phyloP scores from a whole-genome alignment of 1,284 basidiomycete genomes.

The Ustilago curta region DNA sequence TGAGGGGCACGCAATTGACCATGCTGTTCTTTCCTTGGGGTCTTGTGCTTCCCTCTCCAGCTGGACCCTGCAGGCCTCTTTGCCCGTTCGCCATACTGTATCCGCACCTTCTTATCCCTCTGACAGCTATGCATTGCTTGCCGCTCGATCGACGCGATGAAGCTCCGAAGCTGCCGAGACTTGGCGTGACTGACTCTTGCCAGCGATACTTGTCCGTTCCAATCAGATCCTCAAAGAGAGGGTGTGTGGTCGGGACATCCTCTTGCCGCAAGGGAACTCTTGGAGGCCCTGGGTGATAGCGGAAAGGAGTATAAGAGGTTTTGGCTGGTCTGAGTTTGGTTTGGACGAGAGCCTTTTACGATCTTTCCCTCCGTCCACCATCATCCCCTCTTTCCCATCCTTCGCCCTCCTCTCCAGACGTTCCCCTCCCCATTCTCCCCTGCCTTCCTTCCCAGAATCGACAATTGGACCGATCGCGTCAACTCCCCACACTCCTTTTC shows the following conservation, averaged over 20 bases:
- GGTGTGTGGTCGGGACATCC: no score
- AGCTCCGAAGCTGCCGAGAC: conserved; percentile 5
- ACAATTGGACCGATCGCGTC: conserved; percentile 6
- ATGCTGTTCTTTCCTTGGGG: conserved; percentile 6
- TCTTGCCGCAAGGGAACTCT: neutral
- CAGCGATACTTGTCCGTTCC: conserved; percentile 1
- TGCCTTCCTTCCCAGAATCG: conserved; percentile 1
- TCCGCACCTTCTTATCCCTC: neutral
- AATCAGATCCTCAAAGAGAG: no score
- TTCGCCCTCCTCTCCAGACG: neutral
- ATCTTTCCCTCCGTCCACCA: conserved; percentile 18
- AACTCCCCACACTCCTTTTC: conserved; percentile 15
- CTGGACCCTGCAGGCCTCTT: conserved; percentile 13
- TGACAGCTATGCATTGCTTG: neutral
- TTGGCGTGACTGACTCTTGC: conserved; percentile 1
- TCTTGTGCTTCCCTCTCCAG: conserved; percentile 11
- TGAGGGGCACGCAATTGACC: neutral
- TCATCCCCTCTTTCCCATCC: conserved; percentile 1
- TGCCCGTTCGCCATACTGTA: conserved; percentile 4
- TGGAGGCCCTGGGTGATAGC: neutral
- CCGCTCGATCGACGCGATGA: conserved; percentile 1
- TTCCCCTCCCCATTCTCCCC: neutral
- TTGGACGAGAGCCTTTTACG: neutral
- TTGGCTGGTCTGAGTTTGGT: neutral
- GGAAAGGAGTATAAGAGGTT: conserved; percentile 28